These are phyloP conservation scores for Nicotiana undulata DNA, from an alignment of 257 asterid species.

Conservation along the genomic window DNA sequence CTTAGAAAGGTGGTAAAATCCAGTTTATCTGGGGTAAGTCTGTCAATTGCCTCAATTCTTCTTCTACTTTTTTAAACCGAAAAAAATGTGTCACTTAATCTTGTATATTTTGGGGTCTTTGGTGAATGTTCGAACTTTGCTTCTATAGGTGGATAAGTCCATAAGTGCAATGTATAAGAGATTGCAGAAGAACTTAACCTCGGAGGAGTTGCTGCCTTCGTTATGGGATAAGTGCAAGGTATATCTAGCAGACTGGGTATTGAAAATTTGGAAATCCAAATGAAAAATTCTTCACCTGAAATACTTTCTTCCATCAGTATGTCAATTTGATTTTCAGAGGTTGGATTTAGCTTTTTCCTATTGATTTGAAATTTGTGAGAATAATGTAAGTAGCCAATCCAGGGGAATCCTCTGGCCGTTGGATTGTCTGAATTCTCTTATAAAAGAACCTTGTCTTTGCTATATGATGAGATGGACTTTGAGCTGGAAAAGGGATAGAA, in stretches of 20 bases:
- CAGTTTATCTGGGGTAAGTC: conserved; percentile 85
- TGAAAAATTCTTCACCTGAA: neutral
- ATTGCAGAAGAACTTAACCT: conserved; percentile 78
- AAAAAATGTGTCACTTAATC: neutral
- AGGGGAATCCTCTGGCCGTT: neutral
- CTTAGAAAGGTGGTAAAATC: conserved; percentile 87
- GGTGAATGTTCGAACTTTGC: conserved; percentile 8
- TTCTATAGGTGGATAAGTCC: conserved; percentile 78
- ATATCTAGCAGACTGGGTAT: conserved; percentile 9
- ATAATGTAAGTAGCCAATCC: neutral
- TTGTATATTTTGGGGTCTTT: conserved; percentile 6
- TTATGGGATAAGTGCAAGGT: conserved; percentile 99
- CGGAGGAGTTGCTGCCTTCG: conserved; percentile 95
- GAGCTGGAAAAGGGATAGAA: neutral
- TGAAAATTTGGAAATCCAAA: neutral
- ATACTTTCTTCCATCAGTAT: neutral
- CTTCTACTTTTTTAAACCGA: neutral
- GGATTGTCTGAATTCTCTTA: neutral
- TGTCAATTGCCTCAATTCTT: conserved; percentile 9
- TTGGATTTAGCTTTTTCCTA: neutral
- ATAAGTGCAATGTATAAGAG: conserved; percentile 76
- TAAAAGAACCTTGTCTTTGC: neutral
- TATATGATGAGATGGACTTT: neutral
- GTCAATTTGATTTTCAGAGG: neutral
- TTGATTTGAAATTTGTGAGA: neutral